A percentile compares a stretch with the other conserved stretches of the same genome.
These are phyloP conservation scores for Naganishia sp. DNA, from an alignment of 1,284 basidiomycete genomes.

Conservation along the genomic window DNA sequence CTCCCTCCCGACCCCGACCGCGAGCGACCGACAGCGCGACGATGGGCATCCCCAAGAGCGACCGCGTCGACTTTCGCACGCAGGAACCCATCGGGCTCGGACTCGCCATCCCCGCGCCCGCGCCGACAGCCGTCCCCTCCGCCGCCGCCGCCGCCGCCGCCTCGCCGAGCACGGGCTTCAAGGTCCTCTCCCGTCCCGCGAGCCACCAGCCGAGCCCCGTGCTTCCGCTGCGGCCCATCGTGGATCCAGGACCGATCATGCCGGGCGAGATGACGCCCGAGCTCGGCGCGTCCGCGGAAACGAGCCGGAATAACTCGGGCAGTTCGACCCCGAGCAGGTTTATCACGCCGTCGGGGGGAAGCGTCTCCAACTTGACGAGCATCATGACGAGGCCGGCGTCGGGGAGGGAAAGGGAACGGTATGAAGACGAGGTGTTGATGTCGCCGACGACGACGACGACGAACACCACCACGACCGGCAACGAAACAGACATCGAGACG, in stretches of 20 bases:
- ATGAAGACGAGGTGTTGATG: too few relatives aligned
- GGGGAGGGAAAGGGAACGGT: background rate
- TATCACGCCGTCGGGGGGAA: background rate
- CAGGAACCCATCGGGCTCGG: conserved; percentile 4
- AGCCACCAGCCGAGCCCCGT: conserved; percentile 1
- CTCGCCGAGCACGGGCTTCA: conserved; percentile 14
- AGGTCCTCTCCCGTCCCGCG: conserved; percentile 25
- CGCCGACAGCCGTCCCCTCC: background rate
- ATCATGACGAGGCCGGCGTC: background rate
- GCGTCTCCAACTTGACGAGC: background rate
- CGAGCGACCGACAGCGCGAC: background rate
- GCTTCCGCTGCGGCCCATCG: background rate
- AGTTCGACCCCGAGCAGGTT: conserved; percentile 11
- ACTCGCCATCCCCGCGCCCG: background rate
- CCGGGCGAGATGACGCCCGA: background rate
- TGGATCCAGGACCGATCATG: background rate
- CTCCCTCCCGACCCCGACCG: background rate
- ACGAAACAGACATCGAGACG: conserved; percentile 7
- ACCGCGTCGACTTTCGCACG: conserved; percentile 7
- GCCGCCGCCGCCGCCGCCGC: too few relatives aligned
- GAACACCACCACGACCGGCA: background rate
- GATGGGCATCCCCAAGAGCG: conserved; percentile 24
- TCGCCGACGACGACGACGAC: conserved; percentile 5
- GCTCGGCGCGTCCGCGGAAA: background rate
- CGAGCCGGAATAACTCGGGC: conserved; percentile 4